Conservation (phyloP, 805 yeast species). For the Kodamaea lidongshanica region DNA sequence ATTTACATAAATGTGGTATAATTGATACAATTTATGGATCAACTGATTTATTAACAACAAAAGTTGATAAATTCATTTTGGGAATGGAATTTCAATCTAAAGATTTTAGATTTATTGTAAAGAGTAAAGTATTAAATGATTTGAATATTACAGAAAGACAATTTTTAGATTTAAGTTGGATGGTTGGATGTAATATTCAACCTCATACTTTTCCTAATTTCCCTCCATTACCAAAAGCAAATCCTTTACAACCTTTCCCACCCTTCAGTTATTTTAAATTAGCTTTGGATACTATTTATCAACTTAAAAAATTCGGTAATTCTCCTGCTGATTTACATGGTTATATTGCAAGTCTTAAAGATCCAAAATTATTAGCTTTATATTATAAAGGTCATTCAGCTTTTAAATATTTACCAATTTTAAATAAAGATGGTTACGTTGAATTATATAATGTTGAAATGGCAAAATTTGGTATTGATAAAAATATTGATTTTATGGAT, state of each 20-base stretch:
- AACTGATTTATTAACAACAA: constrained; percentile 64
- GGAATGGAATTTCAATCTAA: constrained; percentile 61
- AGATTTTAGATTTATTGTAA: constrained; percentile 64
- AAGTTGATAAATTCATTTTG: constrained; percentile 64
- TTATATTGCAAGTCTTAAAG: constrained; percentile 41
- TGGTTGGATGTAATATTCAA: constrained; percentile 74
- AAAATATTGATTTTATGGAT: constrained; percentile 15
- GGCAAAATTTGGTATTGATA: constrained; percentile 25
- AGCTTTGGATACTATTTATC: constrained; percentile 35
- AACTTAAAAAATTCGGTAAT: constrained; percentile 24
- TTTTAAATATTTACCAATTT: constrained; percentile 65
- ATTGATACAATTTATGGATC: constrained; percentile 82
- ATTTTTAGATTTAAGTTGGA: constrained; percentile 67
- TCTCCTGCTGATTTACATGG: constrained; percentile 34
- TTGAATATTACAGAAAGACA: constrained; percentile 57
- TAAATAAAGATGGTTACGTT: constrained; percentile 63
- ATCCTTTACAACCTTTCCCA: constrained; percentile 34
- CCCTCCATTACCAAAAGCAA: constrained; percentile 40
- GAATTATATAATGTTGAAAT: constrained; percentile 47
- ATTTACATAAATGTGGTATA: constrained; percentile 48
- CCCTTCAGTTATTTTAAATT: constrained; percentile 36
- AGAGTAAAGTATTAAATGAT: constrained; percentile 50
- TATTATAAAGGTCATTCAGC: constrained; percentile 68
- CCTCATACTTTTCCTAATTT: constrained; percentile 53
- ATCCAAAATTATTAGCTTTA: constrained; percentile 39